Evolutionary conservation across 352 stramenopile species (phyloP).

Genomic region (Globisporangium camurandrum): DNA sequence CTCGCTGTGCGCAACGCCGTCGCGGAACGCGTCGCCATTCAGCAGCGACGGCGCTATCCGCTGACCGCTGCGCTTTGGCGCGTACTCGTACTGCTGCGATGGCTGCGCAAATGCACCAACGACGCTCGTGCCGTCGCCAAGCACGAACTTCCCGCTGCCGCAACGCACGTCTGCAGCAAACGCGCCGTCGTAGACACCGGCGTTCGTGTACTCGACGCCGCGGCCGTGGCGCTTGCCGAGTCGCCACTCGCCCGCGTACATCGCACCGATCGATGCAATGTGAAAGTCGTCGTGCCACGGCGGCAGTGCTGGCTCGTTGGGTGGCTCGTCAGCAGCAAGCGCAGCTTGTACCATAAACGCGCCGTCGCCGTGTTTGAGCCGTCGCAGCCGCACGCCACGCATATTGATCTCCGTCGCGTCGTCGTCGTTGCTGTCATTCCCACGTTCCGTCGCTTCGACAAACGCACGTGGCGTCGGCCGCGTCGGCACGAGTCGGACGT

Average conservation of each 20-base stretch:
- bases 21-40: slow-evolving; percentile 39
- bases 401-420: slow-evolving; percentile 57
- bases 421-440: slow-evolving; percentile 39
- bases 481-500: slow-evolving; percentile 50
- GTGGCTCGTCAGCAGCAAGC: too few species aligned
- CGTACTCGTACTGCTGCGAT: slow-evolving; percentile 32
- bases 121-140: slow-evolving; percentile 45
- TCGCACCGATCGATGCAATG: slow-evolving; percentile 50
- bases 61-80: slow-evolving; percentile 22
- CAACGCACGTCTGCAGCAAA: slow-evolving; percentile 33
- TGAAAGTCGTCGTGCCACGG: slow-evolving; percentile 56
- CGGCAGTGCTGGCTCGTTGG: slow-evolving; percentile 13
- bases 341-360: slow-evolving; percentile 24
- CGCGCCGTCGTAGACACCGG: slow-evolving; percentile 54
- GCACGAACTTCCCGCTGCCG: slow-evolving; percentile 46
- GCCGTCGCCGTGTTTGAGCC: slow-evolving; percentile 45
- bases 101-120: slow-evolving; percentile 39
- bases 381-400: slow-evolving; percentile 41
- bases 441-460: slow-evolving; percentile 46
- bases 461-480: slow-evolving; percentile 42
- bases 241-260: slow-evolving; percentile 46
- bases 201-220: slow-evolving; percentile 55
- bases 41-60: slow-evolving; percentile 34
- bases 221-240: slow-evolving; percentile 44
- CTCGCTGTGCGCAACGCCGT: slow-evolving; percentile 40